Conservation (phyloP, 2,329 filamentous ascomycete genomes). For the Ceratocystis alfenasii region DNA sequence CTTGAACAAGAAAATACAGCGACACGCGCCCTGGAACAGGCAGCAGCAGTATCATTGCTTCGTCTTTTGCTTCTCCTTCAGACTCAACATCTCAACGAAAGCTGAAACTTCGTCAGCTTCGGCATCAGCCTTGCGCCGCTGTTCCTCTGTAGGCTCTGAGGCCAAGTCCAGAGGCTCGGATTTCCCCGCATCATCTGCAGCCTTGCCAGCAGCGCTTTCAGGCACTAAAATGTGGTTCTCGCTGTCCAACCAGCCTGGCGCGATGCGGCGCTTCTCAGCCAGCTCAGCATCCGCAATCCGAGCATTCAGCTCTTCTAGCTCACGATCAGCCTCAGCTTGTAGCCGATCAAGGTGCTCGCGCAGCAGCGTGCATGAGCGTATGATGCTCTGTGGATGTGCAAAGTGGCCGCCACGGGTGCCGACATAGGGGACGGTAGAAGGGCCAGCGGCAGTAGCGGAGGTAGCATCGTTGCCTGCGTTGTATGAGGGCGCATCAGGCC, state of each 20-base stretch:
- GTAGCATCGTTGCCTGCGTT: constrained; percentile 24
- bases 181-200: constrained; percentile 23
- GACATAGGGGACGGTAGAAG: constrained; percentile 47
- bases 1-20: background rate
- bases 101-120: constrained; percentile 35
- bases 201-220: constrained; percentile 35
- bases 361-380: constrained; percentile 67
- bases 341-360: constrained; percentile 61
- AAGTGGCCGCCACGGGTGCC: constrained; percentile 66
- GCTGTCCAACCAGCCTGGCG: constrained; percentile 71
- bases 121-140: constrained; percentile 11
- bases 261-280: constrained; percentile 66
- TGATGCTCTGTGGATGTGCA: constrained; percentile 76
- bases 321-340: constrained; percentile 53
- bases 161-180: constrained; percentile 30
- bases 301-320: constrained; percentile 59
- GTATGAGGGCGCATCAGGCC: constrained; percentile 28
- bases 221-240: constrained; percentile 58
- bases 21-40: background rate
- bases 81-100: constrained; percentile 18
- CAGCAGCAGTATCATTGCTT: background rate
- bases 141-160: constrained; percentile 21
- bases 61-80: constrained; percentile 19
- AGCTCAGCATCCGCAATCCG: constrained; percentile 53
- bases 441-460: constrained; percentile 24